A percentile compares a stretch with the other conserved stretches of the same genome.
Evolutionary conservation across 257 asterid genomes (phyloP).

Genomic region (Nicotiana sylvestris): DNA sequence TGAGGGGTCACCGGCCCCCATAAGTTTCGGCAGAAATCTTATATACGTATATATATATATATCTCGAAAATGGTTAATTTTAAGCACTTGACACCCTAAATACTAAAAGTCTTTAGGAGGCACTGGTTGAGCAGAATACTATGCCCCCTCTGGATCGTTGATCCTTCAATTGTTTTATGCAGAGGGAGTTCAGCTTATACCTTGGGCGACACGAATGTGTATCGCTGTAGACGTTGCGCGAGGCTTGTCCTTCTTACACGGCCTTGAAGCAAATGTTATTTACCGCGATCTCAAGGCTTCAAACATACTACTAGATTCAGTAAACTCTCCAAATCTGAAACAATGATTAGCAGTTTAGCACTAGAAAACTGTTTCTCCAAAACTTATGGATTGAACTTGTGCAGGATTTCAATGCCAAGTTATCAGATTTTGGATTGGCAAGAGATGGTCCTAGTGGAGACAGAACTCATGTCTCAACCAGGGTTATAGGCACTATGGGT

Average conservation of each 20-base stretch:
- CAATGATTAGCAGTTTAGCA: not conserved
- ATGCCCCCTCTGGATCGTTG: not conserved
- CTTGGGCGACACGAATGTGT: conserved; percentile 55
- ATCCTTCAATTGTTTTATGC: conserved; percentile 13
- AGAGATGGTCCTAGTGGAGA: conserved; percentile 69
- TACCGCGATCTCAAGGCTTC: conserved; percentile 70
- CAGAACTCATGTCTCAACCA: conserved; percentile 63
- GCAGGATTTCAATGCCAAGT: conserved; percentile 68
- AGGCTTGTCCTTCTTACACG: conserved; percentile 57
- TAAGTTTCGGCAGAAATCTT: too few species aligned
- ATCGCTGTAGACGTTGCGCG: conserved; percentile 59
- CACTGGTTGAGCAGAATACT: too few species aligned
- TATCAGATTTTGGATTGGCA: conserved; percentile 71
- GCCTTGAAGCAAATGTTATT: conserved; percentile 52
- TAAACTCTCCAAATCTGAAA: not conserved
- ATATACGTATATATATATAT: too few species aligned
- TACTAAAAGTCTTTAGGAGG: too few species aligned
- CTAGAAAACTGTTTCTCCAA: not conserved
- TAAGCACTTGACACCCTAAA: too few species aligned
- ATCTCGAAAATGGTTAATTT: too few species aligned
- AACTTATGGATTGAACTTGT: not conserved
- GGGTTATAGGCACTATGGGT: conserved; percentile 61
- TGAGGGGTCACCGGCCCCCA: too few species aligned
- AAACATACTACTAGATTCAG: conserved; percentile 62
- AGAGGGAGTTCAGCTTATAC: conserved; percentile 57